Evolutionary conservation across 805 yeast species (phyloP).

Genomic region (Cyberlindnera mycetangii): DNA sequence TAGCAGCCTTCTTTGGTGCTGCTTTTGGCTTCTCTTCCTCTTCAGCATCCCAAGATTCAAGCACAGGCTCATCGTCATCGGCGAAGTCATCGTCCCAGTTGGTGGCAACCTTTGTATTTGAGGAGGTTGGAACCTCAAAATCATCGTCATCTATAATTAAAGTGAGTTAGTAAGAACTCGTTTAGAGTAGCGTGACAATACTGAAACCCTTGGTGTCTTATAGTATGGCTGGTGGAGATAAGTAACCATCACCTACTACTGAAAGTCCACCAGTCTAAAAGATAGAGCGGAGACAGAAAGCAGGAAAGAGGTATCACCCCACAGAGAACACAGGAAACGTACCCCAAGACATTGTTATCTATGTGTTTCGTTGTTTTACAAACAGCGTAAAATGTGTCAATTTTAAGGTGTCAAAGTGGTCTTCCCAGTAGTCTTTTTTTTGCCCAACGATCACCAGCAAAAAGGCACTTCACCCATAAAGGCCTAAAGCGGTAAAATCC

Average conservation of each 20-base stretch:
- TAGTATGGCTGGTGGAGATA: neutral
- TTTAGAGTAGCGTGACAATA: neutral
- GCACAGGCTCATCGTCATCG: slow-evolving; percentile 70
- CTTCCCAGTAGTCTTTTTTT: neutral
- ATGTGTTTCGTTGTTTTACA: neutral
- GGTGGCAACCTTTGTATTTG: slow-evolving; percentile 51
- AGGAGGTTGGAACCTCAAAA: slow-evolving; percentile 62
- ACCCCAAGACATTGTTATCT: slow-evolving; percentile 12
- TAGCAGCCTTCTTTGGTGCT: slow-evolving; percentile 28
- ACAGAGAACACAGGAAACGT: neutral
- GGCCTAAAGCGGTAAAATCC: too few species aligned
- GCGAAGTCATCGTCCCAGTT: slow-evolving; percentile 80
- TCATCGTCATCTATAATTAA: slow-evolving; percentile 84
- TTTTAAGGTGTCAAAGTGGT: slow-evolving; percentile 2
- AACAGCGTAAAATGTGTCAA: neutral
- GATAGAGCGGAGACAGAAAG: neutral
- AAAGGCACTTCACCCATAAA: neutral
- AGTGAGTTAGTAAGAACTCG: neutral
- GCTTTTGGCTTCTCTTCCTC: slow-evolving; percentile 49
- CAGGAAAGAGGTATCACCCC: neutral
- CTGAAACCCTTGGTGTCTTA: too few species aligned
- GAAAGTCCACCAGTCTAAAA: neutral
- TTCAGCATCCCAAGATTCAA: slow-evolving; percentile 91
- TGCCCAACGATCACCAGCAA: neutral
- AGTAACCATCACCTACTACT: neutral